Conservation (phyloP, 331 rosid species). For the Acacia concinna region DNA sequence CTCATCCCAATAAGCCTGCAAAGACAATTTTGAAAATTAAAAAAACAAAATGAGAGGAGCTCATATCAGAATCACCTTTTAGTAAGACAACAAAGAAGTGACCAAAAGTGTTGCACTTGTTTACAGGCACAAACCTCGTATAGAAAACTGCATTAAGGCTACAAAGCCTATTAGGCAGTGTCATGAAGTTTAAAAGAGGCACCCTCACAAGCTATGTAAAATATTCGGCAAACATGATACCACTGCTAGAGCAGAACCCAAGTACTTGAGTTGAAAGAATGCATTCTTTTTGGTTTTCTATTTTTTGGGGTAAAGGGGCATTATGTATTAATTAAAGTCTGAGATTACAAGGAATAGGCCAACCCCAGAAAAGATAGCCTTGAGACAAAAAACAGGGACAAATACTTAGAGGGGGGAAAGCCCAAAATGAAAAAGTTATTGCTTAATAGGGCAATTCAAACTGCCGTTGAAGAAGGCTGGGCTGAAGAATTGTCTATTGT, state of each 20-base stretch:
- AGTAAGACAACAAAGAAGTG: not conserved
- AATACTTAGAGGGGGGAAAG: no score
- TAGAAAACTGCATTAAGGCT: not conserved
- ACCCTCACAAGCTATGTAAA: not conserved
- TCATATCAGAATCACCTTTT: not conserved
- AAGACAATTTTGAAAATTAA: not conserved
- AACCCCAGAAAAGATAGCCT: not conserved
- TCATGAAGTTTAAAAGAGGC: not conserved
- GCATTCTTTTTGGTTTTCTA: not conserved
- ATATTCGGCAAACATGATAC: not conserved
- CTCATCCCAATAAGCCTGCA: constrained; percentile 89
- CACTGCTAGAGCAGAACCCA: not conserved
- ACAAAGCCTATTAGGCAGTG: not conserved
- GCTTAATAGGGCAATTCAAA: not conserved
- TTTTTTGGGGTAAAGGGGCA: not conserved
- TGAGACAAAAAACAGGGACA: no score
- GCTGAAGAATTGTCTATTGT: not conserved
- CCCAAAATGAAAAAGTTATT: not conserved
- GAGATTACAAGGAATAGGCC: not conserved
- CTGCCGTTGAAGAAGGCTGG: not conserved
- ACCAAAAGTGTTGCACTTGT: not conserved
- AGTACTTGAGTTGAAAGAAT: not conserved
- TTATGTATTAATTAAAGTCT: not conserved
- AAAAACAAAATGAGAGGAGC: not conserved
- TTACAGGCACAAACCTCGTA: not conserved